These are phyloP conservation scores for Leishmania mexicana DNA, from an alignment of 208 protist species.

Conservation along the genomic window DNA sequence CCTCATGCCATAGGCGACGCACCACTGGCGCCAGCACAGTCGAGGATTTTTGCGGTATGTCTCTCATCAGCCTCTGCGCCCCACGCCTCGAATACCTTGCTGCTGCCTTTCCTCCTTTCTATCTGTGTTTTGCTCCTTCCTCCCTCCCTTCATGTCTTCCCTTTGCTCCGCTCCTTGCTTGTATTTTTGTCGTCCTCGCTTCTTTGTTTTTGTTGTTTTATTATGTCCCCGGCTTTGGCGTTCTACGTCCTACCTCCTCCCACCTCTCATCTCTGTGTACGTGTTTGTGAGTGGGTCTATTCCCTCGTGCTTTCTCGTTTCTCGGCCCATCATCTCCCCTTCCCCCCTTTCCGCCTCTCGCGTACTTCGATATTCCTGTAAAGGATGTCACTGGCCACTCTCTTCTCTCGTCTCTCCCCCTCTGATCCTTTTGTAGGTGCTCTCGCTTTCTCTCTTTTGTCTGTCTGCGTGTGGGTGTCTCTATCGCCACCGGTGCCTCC, in stretches of 20 bases:
- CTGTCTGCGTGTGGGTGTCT: neutral
- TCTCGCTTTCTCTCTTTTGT: conserved; percentile 6
- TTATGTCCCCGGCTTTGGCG: neutral
- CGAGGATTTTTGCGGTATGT: neutral
- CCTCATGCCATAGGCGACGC: neutral
- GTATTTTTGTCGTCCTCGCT: no score
- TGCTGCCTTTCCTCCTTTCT: neutral
- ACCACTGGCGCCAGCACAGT: neutral
- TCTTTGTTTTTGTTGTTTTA: neutral
- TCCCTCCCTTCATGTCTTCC: conserved; percentile 3
- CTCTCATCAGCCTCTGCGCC: neutral
- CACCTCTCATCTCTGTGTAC: neutral
- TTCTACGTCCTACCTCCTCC: neutral
- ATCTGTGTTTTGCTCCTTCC: neutral
- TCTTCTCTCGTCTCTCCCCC: neutral
- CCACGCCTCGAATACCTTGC: neutral
- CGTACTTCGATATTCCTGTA: neutral
- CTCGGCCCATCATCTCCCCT: neutral
- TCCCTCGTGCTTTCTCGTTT: neutral
- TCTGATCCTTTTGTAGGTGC: neutral
- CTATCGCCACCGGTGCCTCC: neutral
- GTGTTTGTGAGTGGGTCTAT: neutral
- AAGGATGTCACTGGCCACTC: neutral
- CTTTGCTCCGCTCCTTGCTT: neutral
- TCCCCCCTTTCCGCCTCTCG: neutral